Evolutionary conservation across 2,329 filamentous ascomycete genomes (phyloP).

Genomic region (Arthrobotrys pseudoclavata): DNA sequence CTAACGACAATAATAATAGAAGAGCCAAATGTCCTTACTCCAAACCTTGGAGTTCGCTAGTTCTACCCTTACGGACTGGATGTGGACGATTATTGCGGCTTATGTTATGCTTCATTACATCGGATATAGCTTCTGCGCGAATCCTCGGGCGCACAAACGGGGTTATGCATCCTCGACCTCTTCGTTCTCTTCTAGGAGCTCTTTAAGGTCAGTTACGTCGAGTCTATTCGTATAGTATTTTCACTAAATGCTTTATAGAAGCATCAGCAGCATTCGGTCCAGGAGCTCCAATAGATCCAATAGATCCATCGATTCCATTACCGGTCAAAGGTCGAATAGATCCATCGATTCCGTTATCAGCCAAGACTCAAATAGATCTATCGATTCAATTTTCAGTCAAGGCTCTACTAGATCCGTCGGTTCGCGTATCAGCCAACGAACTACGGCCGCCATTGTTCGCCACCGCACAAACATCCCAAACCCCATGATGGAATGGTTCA

Average conservation of each 20-base stretch:
- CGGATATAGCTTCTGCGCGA: not conserved
- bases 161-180: not conserved
- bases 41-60: slow-evolving; percentile 15
- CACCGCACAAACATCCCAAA: slow-evolving; percentile 15
- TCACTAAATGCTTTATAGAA: not conserved
- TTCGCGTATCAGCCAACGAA: not conserved
- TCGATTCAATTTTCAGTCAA: not conserved
- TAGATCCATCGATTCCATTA: not conserved
- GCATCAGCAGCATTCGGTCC: not conserved
- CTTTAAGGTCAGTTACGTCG: not conserved
- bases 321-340: not conserved
- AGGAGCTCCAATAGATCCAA: not conserved
- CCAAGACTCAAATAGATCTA: not conserved
- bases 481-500: slow-evolving; percentile 7
- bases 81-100: not conserved
- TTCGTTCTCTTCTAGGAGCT: not conserved
- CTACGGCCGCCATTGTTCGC: not conserved
- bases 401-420: not conserved
- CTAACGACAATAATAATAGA: not conserved
- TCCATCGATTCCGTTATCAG: not conserved
- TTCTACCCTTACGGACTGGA: slow-evolving; percentile 35
- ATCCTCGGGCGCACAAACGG: not conserved
- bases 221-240: not conserved
- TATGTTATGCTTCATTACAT: slow-evolving; percentile 2
- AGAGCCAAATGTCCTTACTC: not conserved